Evolutionary conservation across 768 basidiomycete species (phyloP), one percentile per base, ranked within the genome.

Genomic region (Rhodocollybia butyracea): DNA sequence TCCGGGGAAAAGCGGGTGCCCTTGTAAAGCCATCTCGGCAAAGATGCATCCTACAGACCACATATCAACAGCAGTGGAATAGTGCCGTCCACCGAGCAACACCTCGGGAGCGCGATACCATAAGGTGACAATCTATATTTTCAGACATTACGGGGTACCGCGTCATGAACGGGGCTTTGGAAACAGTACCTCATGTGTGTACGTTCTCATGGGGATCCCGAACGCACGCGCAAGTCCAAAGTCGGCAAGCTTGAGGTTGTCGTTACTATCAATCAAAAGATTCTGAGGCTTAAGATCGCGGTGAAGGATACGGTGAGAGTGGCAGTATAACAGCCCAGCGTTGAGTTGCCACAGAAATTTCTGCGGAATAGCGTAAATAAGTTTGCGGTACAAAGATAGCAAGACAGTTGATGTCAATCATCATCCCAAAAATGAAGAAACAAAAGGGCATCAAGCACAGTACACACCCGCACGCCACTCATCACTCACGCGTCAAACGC

Each of bases 41-140:
- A 97, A 93, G 68, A 99, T 98, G 66, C 95, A 98, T 0, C 90
- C 97, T 21, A 99, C 96, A n/a, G 93, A 95, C 97, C 97, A 99
- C 93, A 98, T 97, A 73, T 99, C 97, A 64, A 99, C 91, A 2
- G 94, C 92, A 2, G 97, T 99, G 15, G 93, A 88, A 73, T 99
- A 99, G 69, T 98, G 94, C 40, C 95, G 86, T 4, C 92, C 89
- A 29, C 96, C 96, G 1, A 99, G 86, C 19, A 99, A 77, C 47
- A 99, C 96, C 70, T 99, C 97, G 3, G 97, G 97, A 4, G 96
- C 93, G 46, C 97, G 92, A 68, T 99, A 99, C 97, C 97, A 99
- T 36, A 99, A 80, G 10, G 97, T 99, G 21, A 99, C 97, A 46
- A 99, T 97, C 97, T 99, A 67, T 3, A 11, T 26, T 56, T 10